Evolutionary conservation across 495 filamentous ascomycete species (phyloP).

Genomic region (Neurospora pannonica): DNA sequence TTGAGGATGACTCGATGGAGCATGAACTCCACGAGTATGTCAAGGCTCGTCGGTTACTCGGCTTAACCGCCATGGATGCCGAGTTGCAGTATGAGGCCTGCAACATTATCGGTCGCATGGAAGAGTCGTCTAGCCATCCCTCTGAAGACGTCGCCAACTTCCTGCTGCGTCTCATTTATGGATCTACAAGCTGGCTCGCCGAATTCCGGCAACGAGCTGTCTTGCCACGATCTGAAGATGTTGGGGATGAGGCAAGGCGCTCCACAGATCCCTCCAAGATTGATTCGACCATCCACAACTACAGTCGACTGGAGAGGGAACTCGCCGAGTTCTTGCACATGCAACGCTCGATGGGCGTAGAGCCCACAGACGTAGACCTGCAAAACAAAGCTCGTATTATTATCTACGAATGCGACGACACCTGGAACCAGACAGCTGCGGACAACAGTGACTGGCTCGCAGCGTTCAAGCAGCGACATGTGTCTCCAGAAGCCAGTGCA

Average conservation of each 20-base stretch:
- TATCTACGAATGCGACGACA: constrained; percentile 56
- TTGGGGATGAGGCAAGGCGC: constrained; percentile 31
- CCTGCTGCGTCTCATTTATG: constrained; percentile 35
- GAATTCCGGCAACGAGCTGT: constrained; percentile 38
- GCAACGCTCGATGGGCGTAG: constrained; percentile 38
- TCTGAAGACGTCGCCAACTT: constrained; percentile 38
- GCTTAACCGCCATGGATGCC: constrained; percentile 42
- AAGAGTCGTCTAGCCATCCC: constrained; percentile 32
- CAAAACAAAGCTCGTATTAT: constrained; percentile 54
- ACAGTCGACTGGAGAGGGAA: constrained; percentile 47
- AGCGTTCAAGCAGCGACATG: constrained; percentile 33
- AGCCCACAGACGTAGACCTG: constrained; percentile 51
- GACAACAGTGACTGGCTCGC: constrained; percentile 55
- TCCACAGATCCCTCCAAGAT: constrained; percentile 42
- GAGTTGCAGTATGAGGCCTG: constrained; percentile 45
- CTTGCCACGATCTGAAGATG: constrained; percentile 41
- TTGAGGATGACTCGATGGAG: constrained; percentile 40
- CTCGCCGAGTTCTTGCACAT: constrained; percentile 46
- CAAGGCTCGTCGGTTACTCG: constrained; percentile 36
- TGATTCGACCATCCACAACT: constrained; percentile 45
- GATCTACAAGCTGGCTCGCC: constrained; percentile 35
- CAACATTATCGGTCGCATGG: constrained; percentile 39
- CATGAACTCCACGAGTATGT: constrained; percentile 39
- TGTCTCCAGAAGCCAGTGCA: constrained; percentile 3
- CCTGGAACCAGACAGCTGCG: constrained; percentile 64